Percentiles rank a stretch among this genome's conserved stretches.
These are phyloP conservation scores for Papilionanthe hybrid DNA, from an alignment of 116 monocot species.

Conservation along the genomic window DNA sequence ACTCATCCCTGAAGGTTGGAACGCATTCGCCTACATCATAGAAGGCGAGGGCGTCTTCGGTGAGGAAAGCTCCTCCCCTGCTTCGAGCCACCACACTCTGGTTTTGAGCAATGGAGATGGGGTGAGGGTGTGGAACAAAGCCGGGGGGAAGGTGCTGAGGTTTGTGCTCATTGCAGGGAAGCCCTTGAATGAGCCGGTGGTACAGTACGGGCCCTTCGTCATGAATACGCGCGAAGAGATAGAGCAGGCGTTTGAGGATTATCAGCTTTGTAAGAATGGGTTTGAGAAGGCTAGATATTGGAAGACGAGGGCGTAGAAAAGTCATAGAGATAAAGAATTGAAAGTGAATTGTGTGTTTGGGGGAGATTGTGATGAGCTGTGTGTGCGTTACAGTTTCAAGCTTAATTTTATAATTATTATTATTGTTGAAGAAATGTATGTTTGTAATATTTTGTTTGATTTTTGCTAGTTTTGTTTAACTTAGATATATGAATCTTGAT, in stretches of 20 bases:
- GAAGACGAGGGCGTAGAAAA: background rate
- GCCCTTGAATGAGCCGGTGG: constrained; percentile 58
- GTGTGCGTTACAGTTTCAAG: too few species aligned
- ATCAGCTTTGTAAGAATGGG: constrained; percentile 46
- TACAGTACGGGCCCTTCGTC: constrained; percentile 66
- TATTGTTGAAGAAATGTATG: too few species aligned
- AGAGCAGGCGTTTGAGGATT: constrained; percentile 47
- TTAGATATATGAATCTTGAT: too few species aligned
- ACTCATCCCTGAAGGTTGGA: constrained; percentile 29
- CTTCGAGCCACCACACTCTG: constrained; percentile 25
- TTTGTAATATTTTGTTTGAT: too few species aligned
- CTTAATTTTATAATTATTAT: too few species aligned
- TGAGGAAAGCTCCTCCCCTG: background rate
- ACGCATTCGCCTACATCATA: constrained; percentile 49
- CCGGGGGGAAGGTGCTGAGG: background rate
- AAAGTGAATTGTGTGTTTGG: too few species aligned
- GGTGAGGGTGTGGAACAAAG: constrained; percentile 14
- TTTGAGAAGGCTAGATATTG: constrained; percentile 64
- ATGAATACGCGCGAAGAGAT: constrained; percentile 70
- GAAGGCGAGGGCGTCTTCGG: constrained; percentile 47
- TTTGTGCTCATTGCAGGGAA: constrained; percentile 57
- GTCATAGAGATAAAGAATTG: too few species aligned
- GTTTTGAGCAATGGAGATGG: constrained; percentile 49
- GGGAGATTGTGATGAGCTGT: too few species aligned
- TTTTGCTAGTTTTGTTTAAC: too few species aligned